phyloP scores from a whole-genome alignment of 2,329 filamentous ascomycete genomes.

The Aspergillus felis region DNA sequence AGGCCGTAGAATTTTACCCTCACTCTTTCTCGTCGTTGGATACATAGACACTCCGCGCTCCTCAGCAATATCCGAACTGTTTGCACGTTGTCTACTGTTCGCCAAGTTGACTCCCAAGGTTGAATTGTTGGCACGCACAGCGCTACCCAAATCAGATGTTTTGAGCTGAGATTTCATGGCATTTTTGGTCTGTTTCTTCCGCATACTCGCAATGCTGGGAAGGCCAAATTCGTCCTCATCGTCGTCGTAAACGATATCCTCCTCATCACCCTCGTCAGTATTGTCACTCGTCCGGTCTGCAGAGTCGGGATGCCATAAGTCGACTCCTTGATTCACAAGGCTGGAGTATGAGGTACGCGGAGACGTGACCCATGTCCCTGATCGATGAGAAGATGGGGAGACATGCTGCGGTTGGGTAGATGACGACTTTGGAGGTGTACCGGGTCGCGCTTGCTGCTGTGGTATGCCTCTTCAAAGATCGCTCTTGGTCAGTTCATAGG shows the following conservation, averaged over 20 bases:
- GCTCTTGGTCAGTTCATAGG: background rate
- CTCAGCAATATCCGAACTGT: conserved; percentile 91
- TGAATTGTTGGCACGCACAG: conserved; percentile 17
- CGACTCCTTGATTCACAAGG: conserved; percentile 75
- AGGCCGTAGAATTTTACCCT: conserved; percentile 91
- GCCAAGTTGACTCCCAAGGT: conserved; percentile 31
- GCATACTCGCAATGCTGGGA: conserved; percentile 88
- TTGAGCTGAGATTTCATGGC: conserved; percentile 32
- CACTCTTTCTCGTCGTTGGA: conserved; percentile 80
- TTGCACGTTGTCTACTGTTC: conserved; percentile 62
- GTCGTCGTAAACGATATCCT: conserved; percentile 76
- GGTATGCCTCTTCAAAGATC: conserved; percentile 25
- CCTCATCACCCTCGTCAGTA: conserved; percentile 60
- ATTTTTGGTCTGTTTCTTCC: conserved; percentile 59
- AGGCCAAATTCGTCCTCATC: conserved; percentile 95
- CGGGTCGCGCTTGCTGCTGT: conserved; percentile 58
- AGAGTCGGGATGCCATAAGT: conserved; percentile 64
- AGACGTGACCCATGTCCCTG: conserved; percentile 40
- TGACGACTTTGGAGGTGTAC: conserved; percentile 66
- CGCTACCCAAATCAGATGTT: conserved; percentile 43
- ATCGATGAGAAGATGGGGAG: conserved; percentile 48
- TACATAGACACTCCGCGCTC: conserved; percentile 80
- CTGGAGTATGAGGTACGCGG: conserved; percentile 72
- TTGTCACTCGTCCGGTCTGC: conserved; percentile 51
- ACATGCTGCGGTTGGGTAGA: conserved; percentile 52